Percentiles rank a stretch among this genome's conserved stretches.
These are phyloP conservation scores for Ogataea nonfermentans DNA, from an alignment of 805 yeast species.

Conservation along the genomic window DNA sequence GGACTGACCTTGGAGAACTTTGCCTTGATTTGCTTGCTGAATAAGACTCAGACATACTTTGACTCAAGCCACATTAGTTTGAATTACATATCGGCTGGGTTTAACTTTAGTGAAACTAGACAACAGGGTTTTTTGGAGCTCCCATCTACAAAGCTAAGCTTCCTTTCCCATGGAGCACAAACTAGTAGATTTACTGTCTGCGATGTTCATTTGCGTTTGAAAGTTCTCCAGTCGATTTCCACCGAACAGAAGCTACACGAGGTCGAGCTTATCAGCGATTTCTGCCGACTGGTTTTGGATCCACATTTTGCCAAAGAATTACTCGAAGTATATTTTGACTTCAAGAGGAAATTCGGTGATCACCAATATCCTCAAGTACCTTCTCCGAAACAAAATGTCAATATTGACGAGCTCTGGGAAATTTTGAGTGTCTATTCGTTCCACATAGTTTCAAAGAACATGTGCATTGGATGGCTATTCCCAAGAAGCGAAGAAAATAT, in stretches of 20 bases:
- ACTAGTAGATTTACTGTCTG: conserved; percentile 40
- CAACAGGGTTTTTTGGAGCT: conserved; percentile 40
- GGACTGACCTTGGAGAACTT: conserved; percentile 10
- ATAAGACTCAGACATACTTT: conserved; percentile 16
- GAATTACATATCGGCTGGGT: conserved; percentile 19
- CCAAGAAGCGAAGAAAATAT: conserved; percentile 38
- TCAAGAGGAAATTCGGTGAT: conserved; percentile 8
- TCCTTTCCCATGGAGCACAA: conserved; percentile 35
- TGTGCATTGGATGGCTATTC: conserved; percentile 80
- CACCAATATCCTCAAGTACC: not conserved
- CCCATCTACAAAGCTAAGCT: conserved; percentile 42
- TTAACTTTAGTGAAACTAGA: conserved; percentile 15
- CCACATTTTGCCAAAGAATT: conserved; percentile 38
- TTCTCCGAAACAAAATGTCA: conserved; percentile 1
- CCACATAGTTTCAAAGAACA: conserved; percentile 58
- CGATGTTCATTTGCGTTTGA: conserved; percentile 46
- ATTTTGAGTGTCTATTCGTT: conserved; percentile 45
- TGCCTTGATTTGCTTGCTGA: conserved; percentile 14
- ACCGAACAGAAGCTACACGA: conserved; percentile 36
- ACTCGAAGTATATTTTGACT: conserved; percentile 19
- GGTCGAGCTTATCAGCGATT: conserved; percentile 56
- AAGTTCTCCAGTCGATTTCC: conserved; percentile 40
- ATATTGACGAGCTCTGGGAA: conserved; percentile 17
- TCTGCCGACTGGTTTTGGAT: conserved; percentile 56
- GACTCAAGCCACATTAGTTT: conserved; percentile 15